Base-by-base conservation (phyloP, 805 yeast genomes). In the Komagataella mondaviorum region DNA sequence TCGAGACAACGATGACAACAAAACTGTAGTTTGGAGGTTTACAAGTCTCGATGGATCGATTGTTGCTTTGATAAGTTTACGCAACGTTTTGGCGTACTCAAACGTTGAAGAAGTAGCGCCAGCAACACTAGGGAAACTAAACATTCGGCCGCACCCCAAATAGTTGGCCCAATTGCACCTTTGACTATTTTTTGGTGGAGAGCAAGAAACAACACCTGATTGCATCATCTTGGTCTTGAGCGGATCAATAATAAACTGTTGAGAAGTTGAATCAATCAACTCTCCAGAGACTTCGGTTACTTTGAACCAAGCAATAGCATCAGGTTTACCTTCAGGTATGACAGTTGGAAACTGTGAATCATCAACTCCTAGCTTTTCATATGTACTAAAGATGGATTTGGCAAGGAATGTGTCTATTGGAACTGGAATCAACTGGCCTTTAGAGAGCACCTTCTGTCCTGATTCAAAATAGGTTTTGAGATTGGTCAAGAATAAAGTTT, bases 251-350 rank as follows among this genome's bases (percentile, higher is more conserved):
- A 81, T 61, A 57, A 67, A 84, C 57, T 79, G 83, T 10, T 53
- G 48, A 6, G 54, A 61, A 4, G 20, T 49, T 50, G 24, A 55
- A 4, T 44, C 53, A 6, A 20, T 23, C 10, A 43, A 23, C 8
- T 47, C 24, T 3, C 73, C 74, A 4, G 68, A 59, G 3, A 81
- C 68, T 6, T 76, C 83, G 2, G 77, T 71, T 1, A 91, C 76
- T 56, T 77, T 78, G 65, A 89, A 91, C 96, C 96, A 91, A 0
- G 89, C 95, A 17, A 90, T 75, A 0, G 78, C 70, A 61, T 89
- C 88, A 1, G 86, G 80, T 20, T 71, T 72, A 0, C 87, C 88
- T 2, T 69, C 64, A 0, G 89, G 88, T 2, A 78, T 65, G 3
- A 72, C 67, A 2, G 63, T 63, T 0, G 70, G 69, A 12, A 60